These are phyloP conservation scores for Tulasnella sp. DNA, from an alignment of 768 basidiomycete genomes.

Conservation along the genomic window DNA sequence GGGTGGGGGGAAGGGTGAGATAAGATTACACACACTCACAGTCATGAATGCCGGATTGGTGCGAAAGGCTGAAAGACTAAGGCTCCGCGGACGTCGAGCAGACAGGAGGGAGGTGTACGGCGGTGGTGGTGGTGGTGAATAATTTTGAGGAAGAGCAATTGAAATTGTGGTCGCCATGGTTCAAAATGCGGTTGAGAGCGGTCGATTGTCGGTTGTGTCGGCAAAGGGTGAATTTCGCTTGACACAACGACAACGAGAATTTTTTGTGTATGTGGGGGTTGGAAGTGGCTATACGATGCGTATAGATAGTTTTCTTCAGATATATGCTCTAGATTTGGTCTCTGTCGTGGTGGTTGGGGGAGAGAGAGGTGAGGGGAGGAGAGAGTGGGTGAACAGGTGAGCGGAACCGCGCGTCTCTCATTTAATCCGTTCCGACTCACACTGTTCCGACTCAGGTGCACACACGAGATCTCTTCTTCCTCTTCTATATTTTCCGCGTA, in stretches of 20 bases:
- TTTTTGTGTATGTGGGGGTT: background rate
- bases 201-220: slow-evolving; percentile 1
- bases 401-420: background rate
- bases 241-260: slow-evolving; percentile 2
- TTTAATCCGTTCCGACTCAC: slow-evolving; percentile 8
- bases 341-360: background rate
- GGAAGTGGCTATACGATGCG: background rate
- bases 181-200: background rate
- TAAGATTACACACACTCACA: background rate
- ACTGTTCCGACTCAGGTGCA: background rate
- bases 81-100: background rate
- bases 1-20: background rate
- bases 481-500: background rate
- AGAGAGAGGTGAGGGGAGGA: background rate
- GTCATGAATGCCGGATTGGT: background rate
- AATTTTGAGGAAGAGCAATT: background rate
- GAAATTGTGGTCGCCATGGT: slow-evolving; percentile 5
- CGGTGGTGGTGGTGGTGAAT: background rate
- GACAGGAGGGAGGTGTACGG: background rate
- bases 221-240: background rate
- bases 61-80: background rate
- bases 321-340: background rate
- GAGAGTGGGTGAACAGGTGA: background rate
- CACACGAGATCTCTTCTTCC: background rate
- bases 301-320: background rate